A percentile compares a stretch with the other conserved stretches of the same genome.
Conservation (phyloP, 2,329 filamentous ascomycete genomes). For the Trichoderma citrinoviride region DNA sequence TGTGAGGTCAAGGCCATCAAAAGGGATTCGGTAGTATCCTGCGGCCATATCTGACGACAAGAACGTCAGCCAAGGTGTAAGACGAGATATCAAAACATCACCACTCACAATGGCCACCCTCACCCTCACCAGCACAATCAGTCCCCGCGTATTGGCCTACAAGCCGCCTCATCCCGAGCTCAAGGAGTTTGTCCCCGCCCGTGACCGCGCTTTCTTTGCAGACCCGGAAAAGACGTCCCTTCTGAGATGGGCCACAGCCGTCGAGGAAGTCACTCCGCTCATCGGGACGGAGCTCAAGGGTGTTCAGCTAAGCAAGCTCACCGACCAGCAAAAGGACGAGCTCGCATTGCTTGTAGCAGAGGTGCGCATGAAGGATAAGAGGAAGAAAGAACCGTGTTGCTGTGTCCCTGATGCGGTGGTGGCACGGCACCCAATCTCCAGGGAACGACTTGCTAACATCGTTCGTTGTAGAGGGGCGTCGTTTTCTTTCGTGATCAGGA, state of each 20-base stretch:
- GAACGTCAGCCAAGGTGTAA: background rate
- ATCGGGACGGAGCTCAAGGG: conserved; percentile 44
- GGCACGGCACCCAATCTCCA: background rate
- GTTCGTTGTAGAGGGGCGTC: conserved; percentile 32
- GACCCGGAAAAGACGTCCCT: conserved; percentile 17
- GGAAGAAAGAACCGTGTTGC: background rate
- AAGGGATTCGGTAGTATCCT: too few relatives aligned
- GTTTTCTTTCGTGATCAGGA: conserved; percentile 39
- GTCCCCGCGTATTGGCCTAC: conserved; percentile 18
- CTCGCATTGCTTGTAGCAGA: conserved; percentile 42
- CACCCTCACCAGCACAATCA: conserved; percentile 13
- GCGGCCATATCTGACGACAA: too few relatives aligned
- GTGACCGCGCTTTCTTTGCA: conserved; percentile 21
- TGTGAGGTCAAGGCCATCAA: background rate
- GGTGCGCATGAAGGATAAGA: too few relatives aligned
- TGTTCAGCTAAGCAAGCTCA: conserved; percentile 41
- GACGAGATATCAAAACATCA: background rate
- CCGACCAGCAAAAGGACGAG: conserved; percentile 42
- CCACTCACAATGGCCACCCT: conserved; percentile 9
- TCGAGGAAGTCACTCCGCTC: conserved; percentile 22
- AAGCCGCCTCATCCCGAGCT: conserved; percentile 17
- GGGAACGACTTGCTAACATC: background rate
- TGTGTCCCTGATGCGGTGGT: background rate
- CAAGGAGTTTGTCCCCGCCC: conserved; percentile 18
- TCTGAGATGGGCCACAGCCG: background rate